Evolutionary conservation across 139 green algal species (phyloP), one percentile per base, ranked within the genome.

Genomic region (Chlamydomonas eustigma): DNA sequence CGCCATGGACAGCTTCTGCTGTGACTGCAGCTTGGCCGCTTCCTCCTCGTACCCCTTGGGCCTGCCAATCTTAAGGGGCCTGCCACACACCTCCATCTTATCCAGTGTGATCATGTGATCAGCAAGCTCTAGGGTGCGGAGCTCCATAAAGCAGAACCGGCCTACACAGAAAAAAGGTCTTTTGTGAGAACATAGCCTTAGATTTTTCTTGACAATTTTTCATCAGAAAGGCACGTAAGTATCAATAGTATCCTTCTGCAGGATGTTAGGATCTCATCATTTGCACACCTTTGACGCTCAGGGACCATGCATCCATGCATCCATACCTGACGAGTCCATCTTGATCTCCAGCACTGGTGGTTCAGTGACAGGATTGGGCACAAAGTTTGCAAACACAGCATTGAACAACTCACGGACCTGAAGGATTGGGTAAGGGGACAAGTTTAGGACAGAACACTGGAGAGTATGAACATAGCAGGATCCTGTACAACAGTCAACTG

Each of bases 61-160:
- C 68, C 92, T 80, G 33, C 91, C 92, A 33, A 97, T 90, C 84
- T 97, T 94, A 65, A 97, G 90, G 33, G 80, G 73, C 1, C 91
- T 77, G 5, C 93, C 93, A 37, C 84, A 90, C 64, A 97, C 81
- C 82, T 97, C 92, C 58, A 97, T 86, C 79, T 94, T 95, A 80
- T 97, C 92, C 70, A 98, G 88, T 30, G 89, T 76, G 81, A 97
- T 89, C 4, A 89, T 90, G 6, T 86, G 74, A 24, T 84, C 84
- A 0, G 92, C 89, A 37, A 98, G 83, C 82, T 94, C 89, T 36
- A 90, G 85, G 5, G 85, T 93, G 3, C 90, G 87, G 34, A 95
- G 80, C 86, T 98, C 93, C 28, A 98, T 86, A 84, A 97, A 97
- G 0, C 84, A 91, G 87, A 95, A 97, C 44, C 92, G 90, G 1